Conservation (phyloP, 208 protist genomes). For the Trypanosoma scelopori region DNA sequence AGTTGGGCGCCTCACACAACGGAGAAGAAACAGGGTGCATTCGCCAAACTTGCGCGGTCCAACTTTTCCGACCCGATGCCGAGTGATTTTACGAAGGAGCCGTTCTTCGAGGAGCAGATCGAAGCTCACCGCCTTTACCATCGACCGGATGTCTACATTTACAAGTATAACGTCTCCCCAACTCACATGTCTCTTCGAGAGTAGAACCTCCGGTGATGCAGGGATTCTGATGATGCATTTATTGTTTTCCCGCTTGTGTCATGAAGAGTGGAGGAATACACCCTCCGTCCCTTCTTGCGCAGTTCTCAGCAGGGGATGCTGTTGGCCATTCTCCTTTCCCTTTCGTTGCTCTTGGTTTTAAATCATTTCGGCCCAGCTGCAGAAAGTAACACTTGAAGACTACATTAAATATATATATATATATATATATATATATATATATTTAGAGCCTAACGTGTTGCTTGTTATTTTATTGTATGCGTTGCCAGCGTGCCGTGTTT, state of each 20-base stretch:
- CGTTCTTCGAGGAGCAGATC: conserved; percentile 86
- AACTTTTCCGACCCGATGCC: conserved; percentile 85
- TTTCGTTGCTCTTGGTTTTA: not conserved
- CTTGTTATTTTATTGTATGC: not conserved
- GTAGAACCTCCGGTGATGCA: conserved; percentile 17
- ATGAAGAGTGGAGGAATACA: too few species aligned
- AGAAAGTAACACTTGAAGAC: too few species aligned
- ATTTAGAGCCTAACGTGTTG: not conserved
- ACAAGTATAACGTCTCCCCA: conserved; percentile 86
- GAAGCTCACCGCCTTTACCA: conserved; percentile 85
- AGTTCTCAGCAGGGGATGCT: not conserved
- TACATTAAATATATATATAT: not conserved
- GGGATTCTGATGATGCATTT: not conserved
- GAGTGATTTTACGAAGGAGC: conserved; percentile 68
- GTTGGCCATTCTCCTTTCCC: not conserved
- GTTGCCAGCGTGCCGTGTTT: not conserved
- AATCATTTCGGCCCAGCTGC: too few species aligned
- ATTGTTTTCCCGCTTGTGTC: too few species aligned
- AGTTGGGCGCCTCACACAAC: conserved; percentile 91
- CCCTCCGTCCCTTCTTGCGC: too few species aligned
- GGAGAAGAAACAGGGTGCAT: conserved; percentile 86
- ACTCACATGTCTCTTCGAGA: conserved; percentile 85
- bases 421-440: conserved; percentile 15
- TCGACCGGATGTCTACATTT: conserved; percentile 86
- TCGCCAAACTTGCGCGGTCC: conserved; percentile 86